Conservation (phyloP, 208 protist species). For the Novymonas esmeraldas region DNA sequence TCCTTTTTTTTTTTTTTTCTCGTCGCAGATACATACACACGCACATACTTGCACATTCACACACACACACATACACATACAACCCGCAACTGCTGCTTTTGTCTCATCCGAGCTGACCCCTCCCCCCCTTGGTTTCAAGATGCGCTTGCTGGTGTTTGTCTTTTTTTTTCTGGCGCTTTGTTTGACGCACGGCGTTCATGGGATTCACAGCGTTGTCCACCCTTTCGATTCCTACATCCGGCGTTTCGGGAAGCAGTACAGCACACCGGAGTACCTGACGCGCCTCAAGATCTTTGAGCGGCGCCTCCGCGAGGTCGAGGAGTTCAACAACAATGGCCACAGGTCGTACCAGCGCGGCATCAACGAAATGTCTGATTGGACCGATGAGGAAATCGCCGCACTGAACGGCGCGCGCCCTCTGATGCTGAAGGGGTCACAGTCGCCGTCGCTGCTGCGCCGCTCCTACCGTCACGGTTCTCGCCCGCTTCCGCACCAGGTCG, state of each 20-base stretch:
- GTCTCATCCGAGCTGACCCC: too few species aligned
- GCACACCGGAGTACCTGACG: conserved; percentile 32
- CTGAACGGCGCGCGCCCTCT: conserved; percentile 30
- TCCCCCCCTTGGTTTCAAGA: too few species aligned
- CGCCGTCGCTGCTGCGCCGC: background rate
- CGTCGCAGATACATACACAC: too few species aligned
- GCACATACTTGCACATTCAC: too few species aligned
- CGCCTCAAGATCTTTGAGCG: conserved; percentile 39
- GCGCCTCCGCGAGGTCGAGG: conserved; percentile 32
- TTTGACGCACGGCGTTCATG: background rate
- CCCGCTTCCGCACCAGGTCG: conserved; percentile 42
- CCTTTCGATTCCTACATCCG: conserved; percentile 44
- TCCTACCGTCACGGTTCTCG: conserved; percentile 14
- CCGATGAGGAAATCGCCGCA: conserved; percentile 41
- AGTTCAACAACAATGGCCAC: conserved; percentile 29
- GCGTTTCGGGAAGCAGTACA: conserved; percentile 45
- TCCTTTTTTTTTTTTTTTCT: too few species aligned
- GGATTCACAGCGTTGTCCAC: conserved; percentile 4
- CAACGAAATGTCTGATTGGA: conserved; percentile 59
- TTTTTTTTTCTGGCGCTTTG: background rate
- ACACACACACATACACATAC: too few species aligned
- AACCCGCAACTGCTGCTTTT: too few species aligned
- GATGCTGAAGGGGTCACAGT: conserved; percentile 22
- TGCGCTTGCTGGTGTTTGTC: conserved; percentile 6
- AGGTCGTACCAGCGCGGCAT: conserved; percentile 32